phyloP scores from a whole-genome alignment of 305 asterid genomes.

The Coffea humblotiana region DNA sequence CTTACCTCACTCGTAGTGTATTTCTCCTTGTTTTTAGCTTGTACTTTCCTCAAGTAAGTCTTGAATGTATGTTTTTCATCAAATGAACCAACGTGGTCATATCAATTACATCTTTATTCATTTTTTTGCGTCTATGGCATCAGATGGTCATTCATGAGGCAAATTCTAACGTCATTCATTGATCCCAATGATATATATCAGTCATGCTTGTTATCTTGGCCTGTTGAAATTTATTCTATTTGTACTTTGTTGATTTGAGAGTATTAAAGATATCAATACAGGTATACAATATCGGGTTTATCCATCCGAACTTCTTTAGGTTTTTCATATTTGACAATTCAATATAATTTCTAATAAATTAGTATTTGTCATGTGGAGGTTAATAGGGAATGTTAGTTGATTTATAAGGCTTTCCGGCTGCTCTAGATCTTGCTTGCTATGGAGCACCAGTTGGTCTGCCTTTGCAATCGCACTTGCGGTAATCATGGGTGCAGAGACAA shows the following conservation, averaged over 20 bases:
- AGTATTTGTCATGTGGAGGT: not conserved
- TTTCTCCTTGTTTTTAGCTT: conserved; percentile 66
- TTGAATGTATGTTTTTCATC: not conserved
- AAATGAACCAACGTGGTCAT: not conserved
- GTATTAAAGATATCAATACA: not conserved
- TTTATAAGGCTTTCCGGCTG: not conserved
- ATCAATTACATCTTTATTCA: not conserved
- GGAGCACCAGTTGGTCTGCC: not conserved
- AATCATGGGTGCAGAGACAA: not conserved
- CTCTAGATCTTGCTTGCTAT: not conserved
- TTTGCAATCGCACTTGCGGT: not conserved
- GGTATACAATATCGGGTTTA: not conserved
- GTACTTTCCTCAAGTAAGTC: conserved; percentile 84
- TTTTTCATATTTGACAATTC: not conserved
- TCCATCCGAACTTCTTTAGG: no score
- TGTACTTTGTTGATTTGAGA: not conserved
- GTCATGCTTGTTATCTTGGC: not conserved
- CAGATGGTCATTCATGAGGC: not conserved
- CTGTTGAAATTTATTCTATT: not conserved
- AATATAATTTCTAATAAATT: not conserved
- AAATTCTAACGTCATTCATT: not conserved
- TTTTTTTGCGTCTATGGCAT: conserved; percentile 1
- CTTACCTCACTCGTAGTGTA: conserved; percentile 80
- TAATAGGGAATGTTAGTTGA: not conserved
- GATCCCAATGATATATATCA: not conserved